Conservation (phyloP, 179 eudicot species). For the Amaranthus tricolor region DNA sequence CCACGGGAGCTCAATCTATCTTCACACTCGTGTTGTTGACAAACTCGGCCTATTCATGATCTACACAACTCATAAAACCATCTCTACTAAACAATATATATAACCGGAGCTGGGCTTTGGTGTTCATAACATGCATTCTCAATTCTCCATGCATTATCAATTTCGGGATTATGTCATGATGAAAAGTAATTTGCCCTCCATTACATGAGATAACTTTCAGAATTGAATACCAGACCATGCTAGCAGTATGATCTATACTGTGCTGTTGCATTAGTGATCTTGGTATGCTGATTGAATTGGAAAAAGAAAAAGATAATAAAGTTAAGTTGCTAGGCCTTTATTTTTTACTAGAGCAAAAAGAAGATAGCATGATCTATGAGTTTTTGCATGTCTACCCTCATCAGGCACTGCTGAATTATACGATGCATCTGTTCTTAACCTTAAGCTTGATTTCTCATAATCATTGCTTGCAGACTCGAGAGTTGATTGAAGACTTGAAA, state of each 20-base stretch:
- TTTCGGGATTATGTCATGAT: background rate
- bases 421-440: background rate
- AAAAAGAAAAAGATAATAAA: background rate
- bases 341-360: background rate
- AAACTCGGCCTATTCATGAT: too few species aligned
- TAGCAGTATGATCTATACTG: background rate
- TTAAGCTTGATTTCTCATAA: slow-evolving; percentile 8
- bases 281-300: background rate
- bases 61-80: too few species aligned
- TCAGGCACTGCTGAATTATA: background rate
- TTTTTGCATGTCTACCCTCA: background rate
- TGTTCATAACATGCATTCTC: background rate
- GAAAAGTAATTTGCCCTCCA: too few species aligned
- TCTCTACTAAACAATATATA: too few species aligned
- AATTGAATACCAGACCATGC: background rate
- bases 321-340: background rate
- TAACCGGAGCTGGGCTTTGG: background rate
- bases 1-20: too few species aligned
- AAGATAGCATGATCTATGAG: background rate
- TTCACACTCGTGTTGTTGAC: too few species aligned
- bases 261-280: background rate
- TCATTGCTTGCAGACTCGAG: slow-evolving; percentile 68
- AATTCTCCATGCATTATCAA: background rate
- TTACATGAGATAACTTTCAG: background rate
- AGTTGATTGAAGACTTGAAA: slow-evolving; percentile 83